Evolutionary conservation across 345 rosid genomes (phyloP), one percentile per base, ranked within the genome.

Genomic region (Murraya koenigii): DNA sequence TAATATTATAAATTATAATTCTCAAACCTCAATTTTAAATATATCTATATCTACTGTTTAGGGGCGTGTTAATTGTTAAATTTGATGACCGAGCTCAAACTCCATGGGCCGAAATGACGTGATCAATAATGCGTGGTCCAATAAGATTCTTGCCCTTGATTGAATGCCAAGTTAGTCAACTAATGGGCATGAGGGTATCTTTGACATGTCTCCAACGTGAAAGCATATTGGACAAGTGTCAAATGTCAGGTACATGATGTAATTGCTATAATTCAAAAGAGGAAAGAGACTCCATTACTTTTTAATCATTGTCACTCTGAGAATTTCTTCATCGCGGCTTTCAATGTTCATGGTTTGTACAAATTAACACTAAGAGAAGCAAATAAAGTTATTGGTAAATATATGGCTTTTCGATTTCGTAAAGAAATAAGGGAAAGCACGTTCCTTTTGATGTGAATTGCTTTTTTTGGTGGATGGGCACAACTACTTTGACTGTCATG

Each of bases 211-310:
- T 13, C 17, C 49, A 11, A 44, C 17, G 17, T 11, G 1, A 44
- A 44, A 11, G 5, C 1, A 13, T 11, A 6, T 8, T 6, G 83
- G 87, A 86, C 83, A 82, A 80, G 81, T 86, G 89, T 84, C 87
- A 80, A 84, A 80, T 80, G 80, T 84, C 81, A 72, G 77, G 77
- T 11, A 38, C 74, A 84, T 82, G 75, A 82, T 80, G 56, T 47
- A 8, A 78, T 62, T 69, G 25, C 79, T 6, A n/a, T 47, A 2
- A 28, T 76, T 72, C 80, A 52, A 75, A 77, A 73, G 49, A 61
- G 66, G 19, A 33, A 7, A 32, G 26, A 7, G 23, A 66, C 61
- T 30, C 55, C 77, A 15, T 6, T 22, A 54, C 39, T 55, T 71
- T 49, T 60, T 60, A 60, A 61, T 61, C 69, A 44, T 62, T 74